Evolutionary conservation across 768 basidiomycete genomes (phyloP).

Genomic region (Coprinopsis sp.): DNA sequence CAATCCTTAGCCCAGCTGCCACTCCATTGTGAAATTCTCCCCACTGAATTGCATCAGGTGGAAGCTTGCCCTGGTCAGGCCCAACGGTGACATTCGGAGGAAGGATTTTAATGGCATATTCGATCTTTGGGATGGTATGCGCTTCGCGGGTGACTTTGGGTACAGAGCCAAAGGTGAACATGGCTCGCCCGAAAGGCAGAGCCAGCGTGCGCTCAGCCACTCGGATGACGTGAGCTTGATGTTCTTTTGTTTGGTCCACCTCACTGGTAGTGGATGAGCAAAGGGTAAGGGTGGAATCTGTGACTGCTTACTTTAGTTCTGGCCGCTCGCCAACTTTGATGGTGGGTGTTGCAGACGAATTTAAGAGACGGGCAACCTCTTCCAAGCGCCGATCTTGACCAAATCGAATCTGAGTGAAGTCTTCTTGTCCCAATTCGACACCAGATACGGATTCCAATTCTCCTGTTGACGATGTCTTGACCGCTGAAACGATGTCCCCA

Average conservation of each 20-base stretch:
- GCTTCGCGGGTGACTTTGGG: slow-evolving; percentile 71
- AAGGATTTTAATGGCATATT: slow-evolving; percentile 68
- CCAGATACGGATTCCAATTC: slow-evolving; percentile 61
- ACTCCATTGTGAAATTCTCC: slow-evolving; percentile 99
- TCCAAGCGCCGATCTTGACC: slow-evolving; percentile 86
- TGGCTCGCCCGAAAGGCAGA: slow-evolving; percentile 82
- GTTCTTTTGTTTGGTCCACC: slow-evolving; percentile 80
- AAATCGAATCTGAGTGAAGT: slow-evolving; percentile 82
- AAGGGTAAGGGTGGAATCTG: neutral
- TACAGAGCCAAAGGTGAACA: slow-evolving; percentile 89
- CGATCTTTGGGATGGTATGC: slow-evolving; percentile 74
- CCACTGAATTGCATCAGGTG: slow-evolving; percentile 74
- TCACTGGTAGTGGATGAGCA: slow-evolving; percentile 47
- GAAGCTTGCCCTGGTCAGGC: slow-evolving; percentile 71
- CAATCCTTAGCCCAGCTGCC: slow-evolving; percentile 82
- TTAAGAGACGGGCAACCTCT: slow-evolving; percentile 88
- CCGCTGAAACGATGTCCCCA: slow-evolving; percentile 44
- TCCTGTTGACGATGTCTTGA: slow-evolving; percentile 45
- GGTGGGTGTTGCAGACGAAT: slow-evolving; percentile 66
- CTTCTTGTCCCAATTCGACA: slow-evolving; percentile 66
- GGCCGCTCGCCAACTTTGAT: slow-evolving; percentile 64
- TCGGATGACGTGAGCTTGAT: slow-evolving; percentile 74
- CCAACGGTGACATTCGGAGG: slow-evolving; percentile 62
- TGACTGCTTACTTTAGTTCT: slow-evolving; percentile 51
- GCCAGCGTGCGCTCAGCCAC: slow-evolving; percentile 88